A percentile compares a stretch with the other conserved stretches of the same genome.
These are phyloP conservation scores for Podaxis sp. DNA, from an alignment of 768 basidiomycete species.

Conservation along the genomic window DNA sequence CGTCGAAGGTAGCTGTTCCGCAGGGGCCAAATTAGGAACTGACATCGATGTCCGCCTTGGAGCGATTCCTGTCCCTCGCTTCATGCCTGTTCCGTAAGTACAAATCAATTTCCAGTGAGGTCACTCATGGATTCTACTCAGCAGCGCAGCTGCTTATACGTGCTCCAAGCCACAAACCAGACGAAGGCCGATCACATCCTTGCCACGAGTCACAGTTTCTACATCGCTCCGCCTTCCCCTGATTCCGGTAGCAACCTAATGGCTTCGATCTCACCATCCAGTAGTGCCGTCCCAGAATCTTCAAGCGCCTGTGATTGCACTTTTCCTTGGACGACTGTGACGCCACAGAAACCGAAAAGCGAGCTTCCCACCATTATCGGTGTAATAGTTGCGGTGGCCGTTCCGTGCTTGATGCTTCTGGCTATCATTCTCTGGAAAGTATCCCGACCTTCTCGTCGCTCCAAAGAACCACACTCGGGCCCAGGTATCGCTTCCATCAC, in stretches of 20 bases:
- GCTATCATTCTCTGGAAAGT: neutral
- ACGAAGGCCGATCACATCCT: neutral
- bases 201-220: conserved; percentile 2
- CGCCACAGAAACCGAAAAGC: too few relatives aligned
- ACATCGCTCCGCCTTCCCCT: neutral
- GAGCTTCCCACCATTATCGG: neutral
- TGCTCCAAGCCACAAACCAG: neutral
- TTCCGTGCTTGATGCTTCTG: neutral
- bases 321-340: too few relatives aligned
- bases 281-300: neutral
- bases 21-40: neutral
- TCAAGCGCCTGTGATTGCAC: neutral
- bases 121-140: neutral
- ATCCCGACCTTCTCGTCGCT: neutral
- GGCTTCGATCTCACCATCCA: neutral
- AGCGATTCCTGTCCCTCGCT: too few relatives aligned
- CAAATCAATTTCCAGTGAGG: neutral
- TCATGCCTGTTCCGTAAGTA: neutral
- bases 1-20: neutral
- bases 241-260: neutral
- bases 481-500: neutral
- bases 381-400: neutral
- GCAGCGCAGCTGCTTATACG: conserved; percentile 1
- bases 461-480: neutral
- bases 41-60: neutral